These are phyloP conservation scores for Sphaerulina musiva DNA, from an alignment of 2,329 filamentous ascomycete species.

Conservation along the genomic window DNA sequence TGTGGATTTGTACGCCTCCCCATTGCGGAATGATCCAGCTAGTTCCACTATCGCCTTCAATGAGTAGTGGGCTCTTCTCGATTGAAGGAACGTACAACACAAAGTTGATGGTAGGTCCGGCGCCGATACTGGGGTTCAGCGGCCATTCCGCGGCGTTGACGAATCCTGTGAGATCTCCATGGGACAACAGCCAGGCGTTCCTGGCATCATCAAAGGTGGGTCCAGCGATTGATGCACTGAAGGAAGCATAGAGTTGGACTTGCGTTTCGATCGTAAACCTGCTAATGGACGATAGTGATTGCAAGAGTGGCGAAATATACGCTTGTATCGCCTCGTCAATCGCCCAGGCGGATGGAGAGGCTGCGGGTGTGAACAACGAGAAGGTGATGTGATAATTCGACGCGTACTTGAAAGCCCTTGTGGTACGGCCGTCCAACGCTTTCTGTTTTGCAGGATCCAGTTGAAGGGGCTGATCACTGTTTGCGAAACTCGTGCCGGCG, in stretches of 20 bases:
- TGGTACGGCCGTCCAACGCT: slow-evolving; percentile 62
- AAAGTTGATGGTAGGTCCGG: slow-evolving; percentile 92
- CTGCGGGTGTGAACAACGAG: slow-evolving; percentile 79
- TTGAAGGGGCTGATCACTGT: slow-evolving; percentile 24
- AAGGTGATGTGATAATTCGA: slow-evolving; percentile 94
- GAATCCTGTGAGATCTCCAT: slow-evolving; percentile 85
- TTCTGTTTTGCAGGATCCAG: slow-evolving; percentile 25
- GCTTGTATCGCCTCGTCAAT: slow-evolving; percentile 73
- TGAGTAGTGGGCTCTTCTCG: slow-evolving; percentile 52
- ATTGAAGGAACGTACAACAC: slow-evolving; percentile 80
- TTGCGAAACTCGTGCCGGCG: slow-evolving; percentile 26
- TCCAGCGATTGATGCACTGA: slow-evolving; percentile 55
- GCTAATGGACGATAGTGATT: slow-evolving; percentile 73
- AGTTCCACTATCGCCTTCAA: slow-evolving; percentile 56
- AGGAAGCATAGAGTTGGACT: slow-evolving; percentile 80
- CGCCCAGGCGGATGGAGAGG: slow-evolving; percentile 79
- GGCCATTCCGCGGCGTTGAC: slow-evolving; percentile 99
- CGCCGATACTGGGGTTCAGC: slow-evolving; percentile 84
- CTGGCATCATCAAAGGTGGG: slow-evolving; percentile 49
- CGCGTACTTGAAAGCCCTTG: slow-evolving; percentile 81
- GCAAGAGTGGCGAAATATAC: slow-evolving; percentile 75
- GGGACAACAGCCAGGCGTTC: slow-evolving; percentile 64
- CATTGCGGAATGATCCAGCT: slow-evolving; percentile 96
- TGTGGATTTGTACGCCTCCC: slow-evolving; percentile 71
- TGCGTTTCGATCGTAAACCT: slow-evolving; percentile 96